Base-by-base conservation (phyloP, 192 early-diverging fungal species). In the Podila clonocystis region DNA sequence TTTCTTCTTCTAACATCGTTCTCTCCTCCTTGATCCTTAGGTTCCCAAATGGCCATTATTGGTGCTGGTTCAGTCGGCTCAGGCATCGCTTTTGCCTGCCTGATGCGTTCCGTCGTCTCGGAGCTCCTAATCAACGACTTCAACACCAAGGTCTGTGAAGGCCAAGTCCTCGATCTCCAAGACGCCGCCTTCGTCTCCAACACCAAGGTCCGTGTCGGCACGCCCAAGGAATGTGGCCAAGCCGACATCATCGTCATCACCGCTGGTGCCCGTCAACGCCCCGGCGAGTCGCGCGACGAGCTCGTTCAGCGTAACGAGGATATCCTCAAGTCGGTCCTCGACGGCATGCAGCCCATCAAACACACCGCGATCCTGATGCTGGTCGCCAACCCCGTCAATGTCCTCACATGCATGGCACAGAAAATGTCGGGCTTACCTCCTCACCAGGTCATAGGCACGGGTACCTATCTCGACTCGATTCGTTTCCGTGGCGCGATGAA, bases 351-450 rank as follows among this genome's bases (percentile, higher is more conserved):
- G 68, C 94, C 94, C 49, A 89, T 96, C 82, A 93, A 93, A 64
- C 65, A 84, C 5, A 82, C 90, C 8, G 87, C 91, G 34, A 91
- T 92, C 64, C 75, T 96, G n/a, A 72, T 96, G 50, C 67, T 96
- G 38, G 93, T 96, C 22, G 89, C 95, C 20, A 96, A 96, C 66
- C 94, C 95, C 4, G 93, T 94, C 34, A 82, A 96, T 65, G 84
- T 96, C 52, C 86, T 96, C 65, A 95, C 94, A 9, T 85, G 87
- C 61, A 94, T 96, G 84, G 95, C 95, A 8, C 94, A 95, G 67
- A 92, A 94, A 70, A 82, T 94, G 4, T 91, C 91, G 17, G 95
- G 95, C 0, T 74, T 95, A 29, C 95, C 95, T 13, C 83, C 82
- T 57, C 82, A 83, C 15, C 95, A 95, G 72, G 95, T 96, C 9